phyloP scores from a whole-genome alignment of 2,329 filamentous ascomycete genomes.

The Triangularia verruculosa region DNA sequence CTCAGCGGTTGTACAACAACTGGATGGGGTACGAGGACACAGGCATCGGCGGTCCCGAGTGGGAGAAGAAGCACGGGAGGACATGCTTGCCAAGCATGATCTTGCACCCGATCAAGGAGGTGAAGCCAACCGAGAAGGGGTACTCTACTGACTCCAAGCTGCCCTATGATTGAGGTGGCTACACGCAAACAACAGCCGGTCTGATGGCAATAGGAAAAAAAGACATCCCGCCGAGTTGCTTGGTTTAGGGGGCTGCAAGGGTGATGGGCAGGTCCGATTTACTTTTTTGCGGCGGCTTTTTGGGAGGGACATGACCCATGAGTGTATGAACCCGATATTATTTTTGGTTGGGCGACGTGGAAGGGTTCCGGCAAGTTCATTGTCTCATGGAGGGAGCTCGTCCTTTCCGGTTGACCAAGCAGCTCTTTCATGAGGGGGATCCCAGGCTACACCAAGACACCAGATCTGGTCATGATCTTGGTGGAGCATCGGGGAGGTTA shows the following conservation, averaged over 20 bases:
- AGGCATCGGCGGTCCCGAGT: constrained; percentile 51
- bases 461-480: not conserved
- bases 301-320: not conserved
- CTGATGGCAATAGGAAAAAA: not conserved
- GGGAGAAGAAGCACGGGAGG: constrained; percentile 55
- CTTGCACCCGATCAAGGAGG: constrained; percentile 59
- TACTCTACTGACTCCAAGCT: constrained; percentile 41
- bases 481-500: not conserved
- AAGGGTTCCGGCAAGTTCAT: too few relatives aligned
- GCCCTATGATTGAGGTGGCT: constrained; percentile 31
- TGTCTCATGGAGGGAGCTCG: too few relatives aligned
- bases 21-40: constrained; percentile 60
- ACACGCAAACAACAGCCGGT: constrained; percentile 3
- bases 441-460: not conserved
- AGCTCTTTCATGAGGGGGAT: not conserved
- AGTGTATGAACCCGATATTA: not conserved
- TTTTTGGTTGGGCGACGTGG: not conserved
- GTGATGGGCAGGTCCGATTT: not conserved
- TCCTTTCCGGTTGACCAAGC: not conserved
- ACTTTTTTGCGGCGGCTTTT: not conserved
- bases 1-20: constrained; percentile 59
- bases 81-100: constrained; percentile 58
- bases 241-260: not conserved
- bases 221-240: not conserved
- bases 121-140: constrained; percentile 48